Evolutionary conservation across 2,329 filamentous ascomycete genomes (phyloP), one percentile per base, ranked within the genome.

Genomic region (Xylariales sp.): DNA sequence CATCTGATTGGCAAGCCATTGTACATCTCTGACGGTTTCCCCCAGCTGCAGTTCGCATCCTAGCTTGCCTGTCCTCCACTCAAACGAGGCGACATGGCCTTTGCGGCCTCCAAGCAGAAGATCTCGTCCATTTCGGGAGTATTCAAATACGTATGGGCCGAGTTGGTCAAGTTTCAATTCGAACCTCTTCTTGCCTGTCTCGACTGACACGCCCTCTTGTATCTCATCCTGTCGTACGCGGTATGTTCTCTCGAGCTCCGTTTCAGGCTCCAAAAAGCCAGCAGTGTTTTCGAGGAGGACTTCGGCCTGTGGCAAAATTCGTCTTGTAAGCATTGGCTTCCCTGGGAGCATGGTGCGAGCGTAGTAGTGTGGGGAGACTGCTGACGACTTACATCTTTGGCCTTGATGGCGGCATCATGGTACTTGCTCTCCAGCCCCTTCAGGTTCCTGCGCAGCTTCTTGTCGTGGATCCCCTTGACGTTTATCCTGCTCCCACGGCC

Each of bases 41-140:
- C 83, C 81, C 45, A 98, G 72, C 58, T 98, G 88, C 46, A 97
- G 55, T 60, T 98, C 93, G 58, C 89, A 96, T 6, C 87, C 88
- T 17, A 38, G 23, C 29, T 40, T 44, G 24, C 41, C 41, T 15
- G 35, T 25, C 13, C 41, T 25, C 41, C 41, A 44, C 13, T 98
- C 90, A 79, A 97, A 94, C 1, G 87, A 91, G 40, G 93, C 91
- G 48, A 98, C 72, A 78, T 98, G 93, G 12, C 93, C 93, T 63
- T 95, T 96, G 43, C 88, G 75, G 19, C 93, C 90, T 11, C 84
- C 89, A 23, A 98, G 72, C 38, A 98, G 67, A 45, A 98, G 66
- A 52, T 94, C 83, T 48, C 86, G 78, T 33, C 93, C 93, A 55
- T 95, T 97, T 30, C 88, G 76, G 33, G 88, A 88, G 63, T 95